Base-by-base conservation (phyloP, 2,329 filamentous ascomycete species). In the Fusarium chuoi region DNA sequence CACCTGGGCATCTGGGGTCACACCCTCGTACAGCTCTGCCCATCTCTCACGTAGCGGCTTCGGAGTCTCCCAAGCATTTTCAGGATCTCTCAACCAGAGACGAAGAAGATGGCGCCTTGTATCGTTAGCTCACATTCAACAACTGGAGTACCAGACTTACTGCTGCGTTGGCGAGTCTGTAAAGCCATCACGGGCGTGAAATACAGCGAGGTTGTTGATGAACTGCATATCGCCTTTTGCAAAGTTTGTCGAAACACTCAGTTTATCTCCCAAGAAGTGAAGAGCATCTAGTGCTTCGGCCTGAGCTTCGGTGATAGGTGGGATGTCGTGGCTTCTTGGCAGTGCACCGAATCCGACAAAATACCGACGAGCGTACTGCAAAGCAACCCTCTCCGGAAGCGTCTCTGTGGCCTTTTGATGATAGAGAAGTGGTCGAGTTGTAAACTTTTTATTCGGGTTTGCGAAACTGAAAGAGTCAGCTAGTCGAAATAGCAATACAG, bases 121-220 rank as follows among this genome's bases (percentile, higher is more conserved):
- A 24, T 5, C 14, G 11, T 61, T 4, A 49, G 33, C 17, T 2
- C 1, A n/a, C 1, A 15, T 15, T 9, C 8, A 28, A 1, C 3
- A 6, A 20, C 0, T 13, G 1, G 4, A 24, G 11, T 0, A 0
- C 1, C 0, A 20, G 7, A 67, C 71, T 51, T 46, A 74, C 71
- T 74, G 71, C 4, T 74, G 63, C 8, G 57, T 60, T 17, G 59
- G 59, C 4, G 71, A 72, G 13, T 74, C 68, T 0, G 59, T 72
- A 24, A 89, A 89, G 0, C 80, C 84, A 35, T 86, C 86, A 2
- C 88, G 81, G 0, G 85, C 84, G 62, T 90, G 88, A 24, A 89
- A 84, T 1, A 90, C 71, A 14, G 84, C 84, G 6, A 89, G 76
- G 73, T 90, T 89, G 70, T 89, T 89, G 36, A 87, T 82, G 60